Evolutionary conservation across 2,329 filamentous ascomycete species (phyloP), one percentile per base, ranked within the genome.

Genomic region (Botrytis galanthina): DNA sequence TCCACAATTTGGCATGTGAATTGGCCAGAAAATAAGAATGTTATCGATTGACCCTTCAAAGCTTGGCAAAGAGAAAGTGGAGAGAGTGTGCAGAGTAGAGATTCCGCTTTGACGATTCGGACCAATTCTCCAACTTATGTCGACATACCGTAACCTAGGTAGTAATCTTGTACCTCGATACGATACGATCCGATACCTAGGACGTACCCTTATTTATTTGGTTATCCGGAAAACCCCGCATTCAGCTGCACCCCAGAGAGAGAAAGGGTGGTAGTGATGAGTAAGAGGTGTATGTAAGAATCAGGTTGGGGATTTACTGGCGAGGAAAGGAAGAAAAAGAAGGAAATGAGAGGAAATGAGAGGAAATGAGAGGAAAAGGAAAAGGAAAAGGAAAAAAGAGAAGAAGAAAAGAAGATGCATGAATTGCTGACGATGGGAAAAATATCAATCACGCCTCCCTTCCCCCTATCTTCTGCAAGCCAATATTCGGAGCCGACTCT

Each of bases 91-190:
- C 26, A 62, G 35, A 37, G 39, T 46, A 44, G 42, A 66, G 26
- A 10, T 69, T 57, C 66, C 64, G 46, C 64, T 69, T 69, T 69
- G 64, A 68, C 64, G 26, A 32, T 67, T 51, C 44, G 46, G 42
- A 46, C 62, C 44, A 42, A 69, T 57, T 32, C 48, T 57, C 66
- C 66, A 57, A 68, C 35, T 42, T 57, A 42, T 39, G 16, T 37
- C 51, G 46, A 37, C 46, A 32, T 39, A 39, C 35, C n/a, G n/a
- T 7, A 54, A 54, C 48, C 48, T 54, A 54, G n/a, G 51, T 57
- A 54, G 14, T 8, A 29, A 57, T 57, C n/a, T 18, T 57, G 51
- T 29, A 57, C n/a, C 48, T 54, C 14, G 48, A 54, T 54, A n/a
- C 26, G 48, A 54, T 54, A n/a, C 48, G 48, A 51, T 51, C 9